These are phyloP conservation scores for Forsythia viridissima DNA, from an alignment of 257 asterid species.

Conservation along the genomic window DNA sequence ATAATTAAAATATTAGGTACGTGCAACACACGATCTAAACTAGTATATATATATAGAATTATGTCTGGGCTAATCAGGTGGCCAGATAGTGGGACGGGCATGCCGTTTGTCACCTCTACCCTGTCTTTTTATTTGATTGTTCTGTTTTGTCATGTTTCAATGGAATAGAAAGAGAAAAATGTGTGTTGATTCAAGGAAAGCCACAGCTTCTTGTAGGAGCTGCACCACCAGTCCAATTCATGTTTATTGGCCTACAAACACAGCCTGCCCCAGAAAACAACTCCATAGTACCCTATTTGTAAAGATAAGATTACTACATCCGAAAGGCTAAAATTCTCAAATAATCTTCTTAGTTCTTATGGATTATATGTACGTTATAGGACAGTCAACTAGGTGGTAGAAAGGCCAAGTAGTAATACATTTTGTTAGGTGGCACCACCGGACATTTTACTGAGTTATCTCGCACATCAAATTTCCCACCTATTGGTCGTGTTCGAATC, in stretches of 20 bases:
- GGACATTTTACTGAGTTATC: too few relatives aligned
- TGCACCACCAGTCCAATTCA: background rate
- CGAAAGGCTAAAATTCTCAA: background rate
- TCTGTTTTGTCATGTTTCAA: background rate
- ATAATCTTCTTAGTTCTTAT: background rate
- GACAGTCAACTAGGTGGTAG: too few relatives aligned
- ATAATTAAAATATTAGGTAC: too few relatives aligned
- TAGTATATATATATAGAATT: too few relatives aligned
- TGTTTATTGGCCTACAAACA: background rate
- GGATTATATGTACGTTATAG: too few relatives aligned
- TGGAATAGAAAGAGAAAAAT: background rate
- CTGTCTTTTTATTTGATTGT: background rate
- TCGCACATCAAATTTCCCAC: too few relatives aligned
- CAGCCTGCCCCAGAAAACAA: background rate
- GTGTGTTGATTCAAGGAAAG: background rate
- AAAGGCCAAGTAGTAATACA: too few relatives aligned
- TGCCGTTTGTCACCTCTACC: background rate
- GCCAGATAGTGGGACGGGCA: too few relatives aligned
- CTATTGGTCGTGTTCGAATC: too few relatives aligned
- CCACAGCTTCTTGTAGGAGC: background rate
- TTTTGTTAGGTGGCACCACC: too few relatives aligned
- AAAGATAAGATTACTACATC: background rate
- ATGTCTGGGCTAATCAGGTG: too few relatives aligned
- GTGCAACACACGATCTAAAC: too few relatives aligned
- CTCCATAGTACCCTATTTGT: background rate